Percentiles rank a stretch among this genome's conserved stretches.
phyloP scores from a whole-genome alignment of 306 rosid genomes.

The Prunus padus region DNA sequence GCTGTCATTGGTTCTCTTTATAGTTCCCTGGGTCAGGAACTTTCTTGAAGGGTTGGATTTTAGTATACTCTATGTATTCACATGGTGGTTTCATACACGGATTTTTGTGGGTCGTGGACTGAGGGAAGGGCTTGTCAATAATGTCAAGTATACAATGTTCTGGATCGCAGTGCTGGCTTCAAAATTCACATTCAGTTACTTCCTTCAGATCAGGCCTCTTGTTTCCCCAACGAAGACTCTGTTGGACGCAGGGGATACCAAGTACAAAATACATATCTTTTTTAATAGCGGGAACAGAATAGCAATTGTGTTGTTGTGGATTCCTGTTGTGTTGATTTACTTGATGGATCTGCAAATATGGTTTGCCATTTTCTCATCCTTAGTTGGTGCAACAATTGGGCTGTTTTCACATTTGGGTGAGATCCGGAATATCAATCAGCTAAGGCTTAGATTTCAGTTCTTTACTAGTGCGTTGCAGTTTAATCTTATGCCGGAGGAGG shows the following conservation, averaged over 20 bases:
- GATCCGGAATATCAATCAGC: constrained; percentile 71
- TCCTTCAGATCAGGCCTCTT: constrained; percentile 87
- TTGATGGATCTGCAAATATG: constrained; percentile 96
- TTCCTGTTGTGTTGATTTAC: constrained; percentile 76
- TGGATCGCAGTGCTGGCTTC: constrained; percentile 72
- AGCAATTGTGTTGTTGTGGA: constrained; percentile 69
- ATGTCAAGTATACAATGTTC: constrained; percentile 67
- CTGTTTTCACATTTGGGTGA: constrained; percentile 93
- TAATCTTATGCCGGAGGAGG: constrained; percentile 79
- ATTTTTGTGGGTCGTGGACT: constrained; percentile 84
- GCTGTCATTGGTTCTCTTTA: constrained; percentile 59
- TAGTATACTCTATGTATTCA: constrained; percentile 55
- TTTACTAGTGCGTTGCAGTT: constrained; percentile 89
- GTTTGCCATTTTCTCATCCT: constrained; percentile 76
- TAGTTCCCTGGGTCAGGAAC: constrained; percentile 77
- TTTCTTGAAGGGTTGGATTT: constrained; percentile 62
- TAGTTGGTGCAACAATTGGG: constrained; percentile 61
- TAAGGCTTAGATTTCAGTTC: constrained; percentile 90
- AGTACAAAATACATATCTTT: constrained; percentile 72
- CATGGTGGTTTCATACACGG: constrained; percentile 93
- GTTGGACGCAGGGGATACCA: constrained; percentile 31
- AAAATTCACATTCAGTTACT: constrained; percentile 79
- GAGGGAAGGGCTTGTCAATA: constrained; percentile 75
- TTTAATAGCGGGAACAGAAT: constrained; percentile 60
- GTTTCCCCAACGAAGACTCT: constrained; percentile 68